phyloP scores from a whole-genome alignment of 1,139 yeast genomes.

The Yamadazyma membranifaciens region DNA sequence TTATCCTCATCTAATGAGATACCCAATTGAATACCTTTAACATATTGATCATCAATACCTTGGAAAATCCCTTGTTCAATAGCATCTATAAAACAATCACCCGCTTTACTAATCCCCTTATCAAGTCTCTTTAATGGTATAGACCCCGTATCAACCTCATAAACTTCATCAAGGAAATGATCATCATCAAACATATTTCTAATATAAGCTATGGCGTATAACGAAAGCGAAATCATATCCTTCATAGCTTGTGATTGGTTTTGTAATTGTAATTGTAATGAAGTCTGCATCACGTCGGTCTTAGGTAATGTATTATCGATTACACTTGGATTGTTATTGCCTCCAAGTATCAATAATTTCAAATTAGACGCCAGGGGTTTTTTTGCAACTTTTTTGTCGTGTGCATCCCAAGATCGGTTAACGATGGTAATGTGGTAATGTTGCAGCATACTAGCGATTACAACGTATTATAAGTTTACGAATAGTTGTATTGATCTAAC shows the following conservation, averaged over 20 bases:
- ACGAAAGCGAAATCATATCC: conserved; percentile 4
- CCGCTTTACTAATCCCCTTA: background rate
- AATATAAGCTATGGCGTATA: conserved; percentile 9
- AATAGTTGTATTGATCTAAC: no score
- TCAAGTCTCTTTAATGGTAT: background rate
- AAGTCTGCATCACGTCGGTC: no score
- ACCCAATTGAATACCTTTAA: conserved; percentile 46
- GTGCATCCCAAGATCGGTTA: no score
- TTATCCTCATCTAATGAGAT: conserved; percentile 37
- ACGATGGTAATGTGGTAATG: no score
- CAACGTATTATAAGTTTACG: no score
- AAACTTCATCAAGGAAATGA: background rate
- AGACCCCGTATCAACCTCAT: background rate
- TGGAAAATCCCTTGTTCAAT: conserved; percentile 48
- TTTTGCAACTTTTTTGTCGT: background rate
- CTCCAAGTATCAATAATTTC: background rate
- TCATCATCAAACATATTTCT: conserved; percentile 7
- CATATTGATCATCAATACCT: conserved; percentile 37
- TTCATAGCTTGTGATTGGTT: conserved; percentile 1
- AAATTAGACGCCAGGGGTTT: background rate
- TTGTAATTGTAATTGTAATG: no score
- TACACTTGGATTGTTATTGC: no score
- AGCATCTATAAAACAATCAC: conserved; percentile 23
- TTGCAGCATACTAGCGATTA: no score
- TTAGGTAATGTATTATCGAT: no score